Percentiles rank a stretch among this genome's conserved stretches.
Evolutionary conservation across 805 yeast genomes (phyloP).

Genomic region (Suhomyces kilbournensis): DNA sequence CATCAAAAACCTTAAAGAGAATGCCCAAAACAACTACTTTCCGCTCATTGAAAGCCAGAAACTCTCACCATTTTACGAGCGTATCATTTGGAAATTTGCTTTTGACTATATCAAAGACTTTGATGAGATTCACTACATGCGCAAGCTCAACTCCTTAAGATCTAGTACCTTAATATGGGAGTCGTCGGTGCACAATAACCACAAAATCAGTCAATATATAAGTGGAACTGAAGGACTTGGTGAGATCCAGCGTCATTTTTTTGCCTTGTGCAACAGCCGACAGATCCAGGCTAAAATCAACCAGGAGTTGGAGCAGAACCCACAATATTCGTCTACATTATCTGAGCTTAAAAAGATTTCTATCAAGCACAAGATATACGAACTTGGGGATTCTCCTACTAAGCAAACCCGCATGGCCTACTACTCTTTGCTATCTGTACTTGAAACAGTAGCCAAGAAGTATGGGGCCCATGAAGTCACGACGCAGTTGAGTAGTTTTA

Average conservation of each 20-base stretch:
- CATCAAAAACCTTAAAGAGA: conserved; percentile 25
- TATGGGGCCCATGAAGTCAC: not conserved
- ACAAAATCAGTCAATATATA: conserved; percentile 13
- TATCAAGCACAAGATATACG: conserved; percentile 27
- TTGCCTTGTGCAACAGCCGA: conserved; percentile 18
- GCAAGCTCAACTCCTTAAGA: conserved; percentile 16
- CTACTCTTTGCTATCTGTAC: conserved; percentile 12
- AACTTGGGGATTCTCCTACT: conserved; percentile 11
- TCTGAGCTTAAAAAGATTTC: conserved; percentile 32
- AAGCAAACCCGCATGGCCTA: conserved; percentile 9
- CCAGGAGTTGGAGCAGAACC: conserved; percentile 10
- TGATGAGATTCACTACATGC: conserved; percentile 23
- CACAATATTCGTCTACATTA: conserved; percentile 15
- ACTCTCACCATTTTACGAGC: conserved; percentile 36
- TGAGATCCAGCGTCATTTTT: conserved; percentile 23
- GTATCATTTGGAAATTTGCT: conserved; percentile 41
- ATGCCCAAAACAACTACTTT: conserved; percentile 22
- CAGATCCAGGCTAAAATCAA: conserved; percentile 13
- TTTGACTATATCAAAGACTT: conserved; percentile 28
- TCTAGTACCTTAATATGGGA: conserved; percentile 40
- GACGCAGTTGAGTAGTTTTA: conserved; percentile 4
- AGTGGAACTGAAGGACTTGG: conserved; percentile 14
- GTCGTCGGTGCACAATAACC: conserved; percentile 18
- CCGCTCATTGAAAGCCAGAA: conserved; percentile 20
- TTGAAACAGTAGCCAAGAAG: not conserved